Base-by-base conservation (phyloP, 805 yeast species). In the Cyberlindnera amylophila region DNA sequence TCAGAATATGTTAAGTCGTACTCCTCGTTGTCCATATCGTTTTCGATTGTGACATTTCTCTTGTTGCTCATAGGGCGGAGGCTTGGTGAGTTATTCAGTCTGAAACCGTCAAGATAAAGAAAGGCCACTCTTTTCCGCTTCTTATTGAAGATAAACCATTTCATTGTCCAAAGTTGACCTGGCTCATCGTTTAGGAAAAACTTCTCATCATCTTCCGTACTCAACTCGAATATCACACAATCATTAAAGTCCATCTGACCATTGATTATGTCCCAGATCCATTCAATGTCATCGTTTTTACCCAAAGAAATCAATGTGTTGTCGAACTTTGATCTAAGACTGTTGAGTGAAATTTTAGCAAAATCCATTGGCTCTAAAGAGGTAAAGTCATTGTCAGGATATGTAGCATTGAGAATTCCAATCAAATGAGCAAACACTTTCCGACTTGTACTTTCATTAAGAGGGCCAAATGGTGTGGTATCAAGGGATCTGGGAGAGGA, bases 311-410 rank as follows among this genome's bases (percentile, higher is more conserved):
- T 73, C 53, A 91, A 72, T 4, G 90, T 70, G 52, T 87, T 86
- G 61, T 89, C 88, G 57, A 93, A 82, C 41, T 81, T 77, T 24
- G 81, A 71, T 45, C 78, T 77, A 51, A 79, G 74, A 43, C 71
- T 78, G 59, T 61, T 67, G 49, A 55, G 63, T 39, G 62, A 76
- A 12, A 55, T 49, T n/a, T 86, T 75, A 32, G 70, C 65, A 62
- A 85, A 85, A 61, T 80, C 82, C 46, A 44, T 71, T 2, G 99
- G 99, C 57, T 86, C 88, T 48, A 93, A 74, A 19, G 83, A 75
- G 11, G 95, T 76, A 55, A 91, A 93, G 59, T 93, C 99, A 57
- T 93, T 96, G 61, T 93, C 99, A 0, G 99, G 98, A 59, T 86
- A 91, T 4, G 95, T 82, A 7, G 95, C 86, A 62, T 93, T 93